Conservation (phyloP, 768 basidiomycete genomes). For the Nevesoporus exiguus region DNA sequence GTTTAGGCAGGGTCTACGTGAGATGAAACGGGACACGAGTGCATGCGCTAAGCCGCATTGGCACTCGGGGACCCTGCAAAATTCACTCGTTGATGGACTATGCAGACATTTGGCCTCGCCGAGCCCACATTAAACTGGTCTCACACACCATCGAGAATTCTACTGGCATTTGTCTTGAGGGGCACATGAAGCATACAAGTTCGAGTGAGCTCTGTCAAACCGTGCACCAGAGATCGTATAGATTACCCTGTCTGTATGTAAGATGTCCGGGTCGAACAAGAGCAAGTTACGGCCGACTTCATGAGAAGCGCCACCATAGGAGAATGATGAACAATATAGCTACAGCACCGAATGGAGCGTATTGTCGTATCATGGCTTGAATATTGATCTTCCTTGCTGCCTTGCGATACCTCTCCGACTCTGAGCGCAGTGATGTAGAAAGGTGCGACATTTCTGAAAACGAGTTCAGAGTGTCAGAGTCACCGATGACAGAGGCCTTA, state of each 20-base stretch:
- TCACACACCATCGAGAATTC: too few relatives aligned
- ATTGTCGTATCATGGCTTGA: constrained; percentile 91
- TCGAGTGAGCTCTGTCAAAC: background rate
- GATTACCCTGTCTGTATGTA: constrained; percentile 29
- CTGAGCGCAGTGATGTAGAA: constrained; percentile 89
- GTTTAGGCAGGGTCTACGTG: background rate
- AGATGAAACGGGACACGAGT: background rate
- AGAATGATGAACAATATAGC: constrained; percentile 74
- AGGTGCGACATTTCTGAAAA: constrained; percentile 90
- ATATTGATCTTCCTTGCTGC: constrained; percentile 93
- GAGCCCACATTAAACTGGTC: too few relatives aligned
- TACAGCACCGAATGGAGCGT: constrained; percentile 87
- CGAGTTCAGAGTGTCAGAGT: background rate
- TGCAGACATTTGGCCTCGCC: background rate
- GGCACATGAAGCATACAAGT: background rate
- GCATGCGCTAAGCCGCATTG: background rate
- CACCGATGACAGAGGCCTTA: constrained; percentile 39
- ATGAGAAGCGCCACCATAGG: constrained; percentile 77
- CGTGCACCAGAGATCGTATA: constrained; percentile 15
- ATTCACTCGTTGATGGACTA: background rate
- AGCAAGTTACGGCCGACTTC: constrained; percentile 18
- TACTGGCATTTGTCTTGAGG: background rate
- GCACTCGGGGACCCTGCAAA: background rate
- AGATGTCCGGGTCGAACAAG: constrained; percentile 17
- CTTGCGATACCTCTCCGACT: constrained; percentile 96